These are phyloP conservation scores for Triangularia verruculosa DNA, from an alignment of 2,329 filamentous ascomycete genomes.

Conservation along the genomic window DNA sequence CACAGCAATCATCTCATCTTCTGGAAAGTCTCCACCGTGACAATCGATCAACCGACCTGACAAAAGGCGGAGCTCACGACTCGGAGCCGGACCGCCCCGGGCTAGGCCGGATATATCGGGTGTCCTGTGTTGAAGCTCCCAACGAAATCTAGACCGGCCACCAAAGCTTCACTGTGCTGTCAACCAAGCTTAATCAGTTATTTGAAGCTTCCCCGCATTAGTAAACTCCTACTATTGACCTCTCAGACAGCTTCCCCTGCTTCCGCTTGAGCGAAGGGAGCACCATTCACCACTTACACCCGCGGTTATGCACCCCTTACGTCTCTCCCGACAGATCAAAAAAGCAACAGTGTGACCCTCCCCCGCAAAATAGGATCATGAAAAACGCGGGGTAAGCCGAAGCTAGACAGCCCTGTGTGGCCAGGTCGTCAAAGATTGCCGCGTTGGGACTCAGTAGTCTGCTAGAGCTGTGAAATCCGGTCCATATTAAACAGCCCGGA, in stretches of 20 bases:
- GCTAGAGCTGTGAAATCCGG: not conserved
- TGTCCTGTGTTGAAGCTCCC: not conserved
- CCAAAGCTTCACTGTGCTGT: not conserved
- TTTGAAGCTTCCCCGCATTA: not conserved
- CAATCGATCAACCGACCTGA: not conserved
- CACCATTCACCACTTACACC: not conserved
- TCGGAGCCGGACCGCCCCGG: not conserved
- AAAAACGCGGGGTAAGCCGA: not conserved
- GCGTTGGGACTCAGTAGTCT: not conserved
- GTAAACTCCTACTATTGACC: not conserved
- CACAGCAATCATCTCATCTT: not conserved
- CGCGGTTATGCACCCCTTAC: conserved; percentile 4
- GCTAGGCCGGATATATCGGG: not conserved
- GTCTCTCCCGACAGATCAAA: not conserved
- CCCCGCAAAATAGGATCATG: not conserved
- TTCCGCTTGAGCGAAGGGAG: conserved; percentile 21
- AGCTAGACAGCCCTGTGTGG: not conserved
- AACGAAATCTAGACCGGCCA: not conserved
- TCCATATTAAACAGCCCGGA: conserved; percentile 1
- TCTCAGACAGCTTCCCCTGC: not conserved
- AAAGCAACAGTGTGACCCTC: not conserved
- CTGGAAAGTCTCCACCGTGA: not conserved
- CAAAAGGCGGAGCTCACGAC: not conserved
- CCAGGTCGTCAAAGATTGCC: not conserved
- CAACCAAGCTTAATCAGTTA: not conserved